Conservation (phyloP, 176 grass and related monocot species). For the Oryza brachyantha region DNA sequence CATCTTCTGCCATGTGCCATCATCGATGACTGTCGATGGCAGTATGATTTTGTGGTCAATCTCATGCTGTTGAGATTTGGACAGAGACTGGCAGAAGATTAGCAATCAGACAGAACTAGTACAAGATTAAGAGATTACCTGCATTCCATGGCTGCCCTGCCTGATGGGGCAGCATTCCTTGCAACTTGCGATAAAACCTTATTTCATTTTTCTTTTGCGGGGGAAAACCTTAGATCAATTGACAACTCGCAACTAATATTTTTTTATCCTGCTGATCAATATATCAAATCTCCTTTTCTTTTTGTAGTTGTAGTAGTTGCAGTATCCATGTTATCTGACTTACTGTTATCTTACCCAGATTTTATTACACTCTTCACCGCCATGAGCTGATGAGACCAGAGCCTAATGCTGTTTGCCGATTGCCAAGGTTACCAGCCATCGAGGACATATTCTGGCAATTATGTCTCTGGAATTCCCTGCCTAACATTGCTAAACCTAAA, state of each 20-base stretch:
- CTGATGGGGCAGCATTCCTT: neutral
- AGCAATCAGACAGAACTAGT: neutral
- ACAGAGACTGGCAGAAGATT: neutral
- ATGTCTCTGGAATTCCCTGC: conserved; percentile 20
- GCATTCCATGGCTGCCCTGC: neutral
- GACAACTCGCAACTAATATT: neutral
- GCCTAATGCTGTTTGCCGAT: neutral
- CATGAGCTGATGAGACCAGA: neutral
- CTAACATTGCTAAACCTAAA: conserved; percentile 15
- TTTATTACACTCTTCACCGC: neutral
- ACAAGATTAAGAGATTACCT: neutral
- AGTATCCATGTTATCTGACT: neutral
- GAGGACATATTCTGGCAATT: conserved; percentile 30
- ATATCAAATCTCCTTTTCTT: neutral
- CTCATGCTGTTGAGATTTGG: neutral
- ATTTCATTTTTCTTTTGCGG: too few species aligned
- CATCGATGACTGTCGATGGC: neutral
- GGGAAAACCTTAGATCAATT: neutral
- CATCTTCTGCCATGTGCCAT: neutral
- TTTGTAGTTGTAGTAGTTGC: neutral
- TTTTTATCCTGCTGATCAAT: neutral
- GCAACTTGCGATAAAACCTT: neutral
- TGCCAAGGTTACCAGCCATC: conserved; percentile 24
- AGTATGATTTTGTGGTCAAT: neutral
- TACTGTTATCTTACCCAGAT: conserved; percentile 10